These are phyloP conservation scores for Eucalyptus erythrocorys DNA, from an alignment of 345 rosid species.

Conservation along the genomic window DNA sequence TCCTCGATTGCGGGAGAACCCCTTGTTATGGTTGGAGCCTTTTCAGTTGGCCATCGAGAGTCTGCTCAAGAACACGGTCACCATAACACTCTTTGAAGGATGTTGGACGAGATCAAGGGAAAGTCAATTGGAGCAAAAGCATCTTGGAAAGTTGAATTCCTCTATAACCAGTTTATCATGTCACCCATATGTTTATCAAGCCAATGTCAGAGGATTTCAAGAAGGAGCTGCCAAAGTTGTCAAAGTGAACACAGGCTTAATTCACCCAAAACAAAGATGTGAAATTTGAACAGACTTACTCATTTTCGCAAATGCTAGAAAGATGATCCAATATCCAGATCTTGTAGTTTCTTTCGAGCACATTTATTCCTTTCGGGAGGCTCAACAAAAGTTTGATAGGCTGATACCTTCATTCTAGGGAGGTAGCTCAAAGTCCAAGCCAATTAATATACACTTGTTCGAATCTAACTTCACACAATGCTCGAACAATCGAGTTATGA, in stretches of 20 bases:
- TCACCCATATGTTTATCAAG: background rate
- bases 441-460: background rate
- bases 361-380: background rate
- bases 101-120: no score
- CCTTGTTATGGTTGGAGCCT: no score
- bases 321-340: background rate
- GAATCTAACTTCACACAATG: background rate
- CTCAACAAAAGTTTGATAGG: background rate
- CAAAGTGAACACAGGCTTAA: background rate
- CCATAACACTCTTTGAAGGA: no score
- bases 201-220: background rate
- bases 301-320: background rate
- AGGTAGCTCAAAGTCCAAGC: background rate
- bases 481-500: background rate
- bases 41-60: no score
- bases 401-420: background rate
- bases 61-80: no score
- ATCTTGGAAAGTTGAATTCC: background rate
- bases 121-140: background rate
- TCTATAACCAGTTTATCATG: background rate
- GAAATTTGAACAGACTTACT: background rate
- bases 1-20: no score
- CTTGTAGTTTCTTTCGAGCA: background rate
- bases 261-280: background rate
- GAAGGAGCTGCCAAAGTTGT: background rate